phyloP scores from a whole-genome alignment of 805 yeast species.

The Ogataea nitratoaversa region DNA sequence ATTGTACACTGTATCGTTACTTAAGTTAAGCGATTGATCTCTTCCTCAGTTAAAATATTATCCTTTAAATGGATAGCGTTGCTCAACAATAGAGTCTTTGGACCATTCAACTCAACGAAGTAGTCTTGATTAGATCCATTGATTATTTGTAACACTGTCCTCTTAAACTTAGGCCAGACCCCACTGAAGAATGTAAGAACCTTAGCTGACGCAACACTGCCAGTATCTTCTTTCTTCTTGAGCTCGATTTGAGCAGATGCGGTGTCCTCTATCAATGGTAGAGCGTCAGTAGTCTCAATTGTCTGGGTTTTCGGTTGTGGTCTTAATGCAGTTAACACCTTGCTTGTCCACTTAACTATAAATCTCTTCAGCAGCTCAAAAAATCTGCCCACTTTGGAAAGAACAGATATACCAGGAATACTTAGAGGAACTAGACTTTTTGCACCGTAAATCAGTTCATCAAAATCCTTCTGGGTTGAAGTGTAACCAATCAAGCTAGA shows the following conservation, averaged over 20 bases:
- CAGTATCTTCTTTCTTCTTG: not conserved
- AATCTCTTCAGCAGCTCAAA: not conserved
- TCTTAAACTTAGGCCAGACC: constrained; percentile 1
- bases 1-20: too few relatives aligned
- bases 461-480: not conserved
- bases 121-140: constrained; percentile 21
- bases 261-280: not conserved
- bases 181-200: not conserved
- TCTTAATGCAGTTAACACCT: not conserved
- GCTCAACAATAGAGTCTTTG: constrained; percentile 27
- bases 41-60: constrained; percentile 20
- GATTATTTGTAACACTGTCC: constrained; percentile 7
- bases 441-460: constrained; percentile 8
- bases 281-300: too few relatives aligned
- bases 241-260: not conserved
- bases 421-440: constrained; percentile 23
- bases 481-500: constrained; percentile 37
- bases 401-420: constrained; percentile 18
- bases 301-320: not conserved
- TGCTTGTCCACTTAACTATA: not conserved
- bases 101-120: constrained; percentile 29
- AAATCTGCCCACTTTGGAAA: not conserved
- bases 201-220: not conserved
- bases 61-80: constrained; percentile 25
- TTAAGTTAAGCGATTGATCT: constrained; percentile 16